Conservation (phyloP, 306 rosid species). For the Alnus rubra region DNA sequence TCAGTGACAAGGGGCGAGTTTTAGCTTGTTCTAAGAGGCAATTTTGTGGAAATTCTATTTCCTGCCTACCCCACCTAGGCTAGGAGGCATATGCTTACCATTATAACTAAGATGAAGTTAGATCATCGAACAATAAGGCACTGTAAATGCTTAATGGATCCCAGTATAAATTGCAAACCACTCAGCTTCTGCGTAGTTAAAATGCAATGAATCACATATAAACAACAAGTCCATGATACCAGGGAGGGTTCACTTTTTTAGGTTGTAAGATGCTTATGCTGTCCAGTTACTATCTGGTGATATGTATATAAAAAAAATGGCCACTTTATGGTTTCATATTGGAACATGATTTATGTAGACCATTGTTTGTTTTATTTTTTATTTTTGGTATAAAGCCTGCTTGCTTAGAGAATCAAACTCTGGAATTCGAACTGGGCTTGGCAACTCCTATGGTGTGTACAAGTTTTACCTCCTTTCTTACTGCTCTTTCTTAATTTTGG, state of each 20-base stretch:
- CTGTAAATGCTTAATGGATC: background rate
- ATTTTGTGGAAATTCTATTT: background rate
- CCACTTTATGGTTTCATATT: conserved; percentile 6
- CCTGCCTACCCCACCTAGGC: background rate
- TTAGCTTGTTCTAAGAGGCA: background rate
- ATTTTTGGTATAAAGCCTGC: background rate
- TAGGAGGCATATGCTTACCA: background rate
- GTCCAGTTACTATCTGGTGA: background rate
- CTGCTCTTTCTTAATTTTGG: conserved; percentile 23
- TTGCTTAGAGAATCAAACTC: too few species aligned
- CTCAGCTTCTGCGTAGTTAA: background rate
- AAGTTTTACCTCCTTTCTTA: conserved; percentile 13
- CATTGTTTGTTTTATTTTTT: background rate
- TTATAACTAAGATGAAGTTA: background rate
- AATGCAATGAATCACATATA: background rate
- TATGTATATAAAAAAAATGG: background rate
- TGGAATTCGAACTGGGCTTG: conserved; percentile 22
- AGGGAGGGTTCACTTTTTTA: background rate
- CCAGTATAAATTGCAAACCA: background rate
- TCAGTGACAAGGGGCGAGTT: too few species aligned
- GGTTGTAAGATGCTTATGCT: background rate
- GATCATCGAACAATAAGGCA: background rate
- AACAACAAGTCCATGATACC: background rate
- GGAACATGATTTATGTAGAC: background rate
- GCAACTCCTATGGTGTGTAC: background rate